These are phyloP conservation scores for Leccinum variicolor DNA, from an alignment of 768 basidiomycete genomes.

Conservation along the genomic window DNA sequence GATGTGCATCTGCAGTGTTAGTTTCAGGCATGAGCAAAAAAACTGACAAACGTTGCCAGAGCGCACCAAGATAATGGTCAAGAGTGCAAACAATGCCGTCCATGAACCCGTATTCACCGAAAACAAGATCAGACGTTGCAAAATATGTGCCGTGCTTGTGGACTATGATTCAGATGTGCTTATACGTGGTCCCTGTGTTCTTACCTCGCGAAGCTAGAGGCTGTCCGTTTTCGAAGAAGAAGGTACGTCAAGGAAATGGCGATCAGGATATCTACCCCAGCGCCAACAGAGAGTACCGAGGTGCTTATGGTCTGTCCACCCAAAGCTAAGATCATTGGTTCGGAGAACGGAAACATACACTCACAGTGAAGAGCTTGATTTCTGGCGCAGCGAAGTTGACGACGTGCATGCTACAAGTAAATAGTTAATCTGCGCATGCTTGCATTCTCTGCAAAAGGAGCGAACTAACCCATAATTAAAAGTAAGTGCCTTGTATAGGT, in stretches of 20 bases:
- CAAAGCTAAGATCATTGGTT: background rate
- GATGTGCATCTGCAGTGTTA: background rate
- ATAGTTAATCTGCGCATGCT: background rate
- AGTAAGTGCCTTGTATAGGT: background rate
- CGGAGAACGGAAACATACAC: background rate
- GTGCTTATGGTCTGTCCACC: background rate
- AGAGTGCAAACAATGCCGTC: slow-evolving; percentile 48
- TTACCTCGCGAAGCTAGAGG: background rate
- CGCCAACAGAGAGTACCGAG: background rate
- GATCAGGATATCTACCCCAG: slow-evolving; percentile 4
- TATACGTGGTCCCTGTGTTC: background rate
- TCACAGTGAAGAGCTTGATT: background rate
- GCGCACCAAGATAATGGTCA: slow-evolving; percentile 21
- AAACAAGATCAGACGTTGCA: slow-evolving; percentile 12
- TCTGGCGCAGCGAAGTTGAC: background rate
- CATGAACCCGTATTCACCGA: slow-evolving; percentile 36
- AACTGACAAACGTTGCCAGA: background rate
- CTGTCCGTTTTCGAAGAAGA: background rate
- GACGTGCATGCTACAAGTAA: background rate
- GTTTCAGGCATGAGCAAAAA: background rate
- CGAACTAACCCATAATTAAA: background rate
- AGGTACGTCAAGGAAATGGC: slow-evolving; percentile 4
- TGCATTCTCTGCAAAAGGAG: background rate
- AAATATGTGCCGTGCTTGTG: slow-evolving; percentile 3
- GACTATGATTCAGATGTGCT: background rate